These are phyloP conservation scores for Colletotrichum sp. DNA, from an alignment of 2,329 filamentous ascomycete genomes.

Conservation along the genomic window DNA sequence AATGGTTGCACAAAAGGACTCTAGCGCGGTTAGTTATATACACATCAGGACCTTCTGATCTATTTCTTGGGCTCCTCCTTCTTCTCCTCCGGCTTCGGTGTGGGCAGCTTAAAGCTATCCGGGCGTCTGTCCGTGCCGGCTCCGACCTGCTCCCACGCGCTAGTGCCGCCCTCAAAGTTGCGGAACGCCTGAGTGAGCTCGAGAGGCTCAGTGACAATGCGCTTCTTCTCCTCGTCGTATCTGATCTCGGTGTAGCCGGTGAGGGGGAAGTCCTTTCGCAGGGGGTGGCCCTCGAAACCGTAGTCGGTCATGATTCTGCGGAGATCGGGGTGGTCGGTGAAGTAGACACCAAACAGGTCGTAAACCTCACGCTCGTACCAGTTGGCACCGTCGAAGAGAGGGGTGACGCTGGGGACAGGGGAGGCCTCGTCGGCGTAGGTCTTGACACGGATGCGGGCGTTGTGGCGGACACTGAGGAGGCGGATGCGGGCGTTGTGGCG, in stretches of 20 bases:
- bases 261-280: constrained; percentile 97
- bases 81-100: constrained; percentile 92
- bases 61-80: constrained; percentile 94
- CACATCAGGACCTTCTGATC: constrained; percentile 27
- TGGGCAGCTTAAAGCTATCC: constrained; percentile 91
- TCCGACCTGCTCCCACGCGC: constrained; percentile 71
- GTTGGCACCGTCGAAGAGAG: constrained; percentile 92
- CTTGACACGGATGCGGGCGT: constrained; percentile 96
- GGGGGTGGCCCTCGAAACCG: constrained; percentile 95
- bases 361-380: constrained; percentile 99
- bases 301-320: constrained; percentile 99
- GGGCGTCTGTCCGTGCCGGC: constrained; percentile 79
- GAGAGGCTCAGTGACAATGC: constrained; percentile 95
- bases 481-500: too few relatives aligned
- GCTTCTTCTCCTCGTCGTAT: constrained; percentile 99
- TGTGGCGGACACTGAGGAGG: constrained; percentile 93
- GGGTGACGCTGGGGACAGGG: constrained; percentile 86
- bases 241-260: constrained; percentile 98
- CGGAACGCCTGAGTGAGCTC: constrained; percentile 98
- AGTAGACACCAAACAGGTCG: constrained; percentile 97
- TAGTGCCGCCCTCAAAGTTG: constrained; percentile 92
- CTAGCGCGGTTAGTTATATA: constrained; percentile 25
- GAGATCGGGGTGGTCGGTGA: constrained; percentile 91
- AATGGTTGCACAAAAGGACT: constrained; percentile 23
- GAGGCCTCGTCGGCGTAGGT: constrained; percentile 97